Conservation (phyloP, 495 filamentous ascomycete genomes). For the Rhypophila decipiens region DNA sequence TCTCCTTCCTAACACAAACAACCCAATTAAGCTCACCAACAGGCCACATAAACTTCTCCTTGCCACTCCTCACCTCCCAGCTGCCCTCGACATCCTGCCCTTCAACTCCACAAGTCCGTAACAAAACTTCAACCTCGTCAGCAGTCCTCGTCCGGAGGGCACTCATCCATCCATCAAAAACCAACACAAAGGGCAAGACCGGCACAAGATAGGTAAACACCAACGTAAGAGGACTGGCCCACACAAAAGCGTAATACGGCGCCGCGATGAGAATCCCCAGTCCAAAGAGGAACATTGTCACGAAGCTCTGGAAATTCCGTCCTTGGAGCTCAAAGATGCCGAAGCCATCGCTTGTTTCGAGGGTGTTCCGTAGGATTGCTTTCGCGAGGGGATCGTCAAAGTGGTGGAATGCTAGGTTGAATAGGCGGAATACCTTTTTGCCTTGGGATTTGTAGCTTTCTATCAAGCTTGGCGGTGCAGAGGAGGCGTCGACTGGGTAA, state of each 20-base stretch:
- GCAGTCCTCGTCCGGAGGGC: constrained; percentile 58
- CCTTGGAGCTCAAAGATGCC: constrained; percentile 71
- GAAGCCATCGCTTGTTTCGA: constrained; percentile 59
- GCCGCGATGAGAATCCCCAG: constrained; percentile 48
- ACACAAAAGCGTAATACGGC: constrained; percentile 48
- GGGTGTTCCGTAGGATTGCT: constrained; percentile 53
- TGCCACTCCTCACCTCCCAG: constrained; percentile 52
- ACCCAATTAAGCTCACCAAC: constrained; percentile 46
- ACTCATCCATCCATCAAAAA: constrained; percentile 62
- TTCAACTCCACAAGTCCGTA: constrained; percentile 44
- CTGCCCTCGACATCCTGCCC: constrained; percentile 26
- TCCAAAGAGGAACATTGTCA: constrained; percentile 50
- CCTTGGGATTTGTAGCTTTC: constrained; percentile 25
- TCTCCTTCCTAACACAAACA: constrained; percentile 33
- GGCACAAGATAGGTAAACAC: constrained; percentile 61
- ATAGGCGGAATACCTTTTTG: constrained; percentile 55
- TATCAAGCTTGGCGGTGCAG: constrained; percentile 42
- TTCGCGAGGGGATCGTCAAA: constrained; percentile 57
- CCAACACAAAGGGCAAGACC: constrained; percentile 55
- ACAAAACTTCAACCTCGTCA: constrained; percentile 53
- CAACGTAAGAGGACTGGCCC: constrained; percentile 50
- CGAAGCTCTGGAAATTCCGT: constrained; percentile 44
- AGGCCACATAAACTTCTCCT: constrained; percentile 42
- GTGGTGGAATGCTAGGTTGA: constrained; percentile 72
- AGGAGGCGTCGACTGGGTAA: constrained; percentile 55